Evolutionary conservation across 2,329 filamentous ascomycete species (phyloP), one percentile per base, ranked within the genome.

Genomic region (Arthrocladium fulminans): DNA sequence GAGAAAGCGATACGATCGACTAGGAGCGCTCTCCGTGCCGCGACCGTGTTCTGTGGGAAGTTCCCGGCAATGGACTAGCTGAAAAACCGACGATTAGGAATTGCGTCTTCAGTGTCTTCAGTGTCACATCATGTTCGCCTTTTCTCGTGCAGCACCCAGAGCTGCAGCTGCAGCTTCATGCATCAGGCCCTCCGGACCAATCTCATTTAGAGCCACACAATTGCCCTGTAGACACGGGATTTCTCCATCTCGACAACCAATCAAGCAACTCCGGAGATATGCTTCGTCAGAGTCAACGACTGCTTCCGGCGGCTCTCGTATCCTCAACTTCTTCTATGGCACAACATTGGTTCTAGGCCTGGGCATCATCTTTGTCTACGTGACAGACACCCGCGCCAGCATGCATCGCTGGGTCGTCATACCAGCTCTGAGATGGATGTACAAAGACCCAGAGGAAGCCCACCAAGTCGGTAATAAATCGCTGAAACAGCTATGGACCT

Each of bases 391-490:
- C 5, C 74, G 85, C 52, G 80, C 84, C 35, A 83, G 80, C 50
- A 61, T 82, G 50, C 84, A 89, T 65, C 77, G 75, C 59, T 86
- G 79, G 66, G 65, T 83, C 24, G 72, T 83, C 12, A 81, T 71
- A 32, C 70, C 68, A 37, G 52, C 70, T 40, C 60, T 73, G 6
- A 57, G 70, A 25, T 52, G 60, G 51, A 38, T 71, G 5, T 71
- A 65, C 49, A 65, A 65, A 2, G 71, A 74, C 59, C 69, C 71
- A 10, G 92, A 98, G 66, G 88, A 94, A 32, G 92, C 90, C n/a
- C 92, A 98, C 64, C 83, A 94, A 61, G 73, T 76, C 19, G 86
- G 86, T 44, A 88, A 86, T 2, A 69, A 74, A 30, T 73, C 80
- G 5, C 71, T 98, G 60, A 85, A 86, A 67, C 68, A 71, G 1